Conservation (phyloP, 345 rosid species). For the Kandelia obovata region DNA sequence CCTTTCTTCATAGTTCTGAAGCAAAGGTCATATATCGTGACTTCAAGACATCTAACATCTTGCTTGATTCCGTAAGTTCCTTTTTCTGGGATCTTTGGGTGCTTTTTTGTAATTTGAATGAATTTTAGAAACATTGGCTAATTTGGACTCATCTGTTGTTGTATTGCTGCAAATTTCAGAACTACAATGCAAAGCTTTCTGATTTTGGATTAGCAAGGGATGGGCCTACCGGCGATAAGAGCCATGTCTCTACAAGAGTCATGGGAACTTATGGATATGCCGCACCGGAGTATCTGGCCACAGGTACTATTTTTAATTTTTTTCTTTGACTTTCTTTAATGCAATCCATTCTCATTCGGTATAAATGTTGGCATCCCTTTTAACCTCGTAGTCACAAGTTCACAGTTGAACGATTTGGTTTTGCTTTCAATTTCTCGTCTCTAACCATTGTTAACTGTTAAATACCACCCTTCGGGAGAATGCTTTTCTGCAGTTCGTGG, state of each 20-base stretch:
- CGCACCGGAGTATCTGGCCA: constrained; percentile 91
- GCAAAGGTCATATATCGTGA: constrained; percentile 88
- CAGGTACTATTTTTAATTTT: constrained; percentile 37
- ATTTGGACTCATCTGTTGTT: not conserved
- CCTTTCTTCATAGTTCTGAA: constrained; percentile 88
- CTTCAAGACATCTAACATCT: constrained; percentile 90
- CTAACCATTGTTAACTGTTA: not conserved
- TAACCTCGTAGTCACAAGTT: too few relatives aligned
- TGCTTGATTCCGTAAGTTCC: constrained; percentile 70
- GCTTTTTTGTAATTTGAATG: not conserved
- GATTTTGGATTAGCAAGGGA: constrained; percentile 97
- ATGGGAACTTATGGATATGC: constrained; percentile 97
- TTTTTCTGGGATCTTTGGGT: not conserved
- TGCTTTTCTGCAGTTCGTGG: too few relatives aligned
- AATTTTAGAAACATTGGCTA: not conserved
- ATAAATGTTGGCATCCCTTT: too few relatives aligned
- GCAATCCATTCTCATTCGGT: too few relatives aligned
- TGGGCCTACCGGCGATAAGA: constrained; percentile 79
- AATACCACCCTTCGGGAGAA: not conserved
- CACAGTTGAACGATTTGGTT: not conserved
- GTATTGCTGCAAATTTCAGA: constrained; percentile 35
- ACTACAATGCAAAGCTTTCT: constrained; percentile 84
- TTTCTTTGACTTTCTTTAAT: not conserved
- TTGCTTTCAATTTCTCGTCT: not conserved
- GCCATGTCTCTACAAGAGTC: constrained; percentile 92